Evolutionary conservation across 2,329 filamentous ascomycete genomes (phyloP).

Genomic region (Madurella mycetomatis): DNA sequence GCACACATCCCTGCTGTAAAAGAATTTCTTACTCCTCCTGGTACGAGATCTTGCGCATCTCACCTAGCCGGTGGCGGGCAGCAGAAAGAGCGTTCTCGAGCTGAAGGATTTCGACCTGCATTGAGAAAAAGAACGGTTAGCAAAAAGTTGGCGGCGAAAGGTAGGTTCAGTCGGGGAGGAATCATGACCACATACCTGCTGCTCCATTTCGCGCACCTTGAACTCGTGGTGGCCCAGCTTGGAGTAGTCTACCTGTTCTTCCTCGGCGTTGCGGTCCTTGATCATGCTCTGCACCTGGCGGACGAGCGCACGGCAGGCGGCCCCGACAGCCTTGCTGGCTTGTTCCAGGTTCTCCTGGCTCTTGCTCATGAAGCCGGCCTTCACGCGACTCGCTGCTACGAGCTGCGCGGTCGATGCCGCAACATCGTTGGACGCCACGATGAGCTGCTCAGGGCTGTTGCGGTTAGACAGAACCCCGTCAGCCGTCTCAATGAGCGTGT

Average conservation of each 20-base stretch:
- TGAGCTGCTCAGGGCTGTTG: slow-evolving; percentile 93
- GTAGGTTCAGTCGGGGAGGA: background rate
- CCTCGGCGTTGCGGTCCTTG: slow-evolving; percentile 74
- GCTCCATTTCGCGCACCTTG: slow-evolving; percentile 98
- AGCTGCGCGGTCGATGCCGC: slow-evolving; percentile 94
- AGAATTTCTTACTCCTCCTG: slow-evolving; percentile 61
- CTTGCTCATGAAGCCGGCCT: slow-evolving; percentile 97
- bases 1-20: background rate
- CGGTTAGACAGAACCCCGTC: slow-evolving; percentile 90
- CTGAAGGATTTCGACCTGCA: slow-evolving; percentile 91
- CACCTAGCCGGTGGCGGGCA: slow-evolving; percentile 78
- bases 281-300: slow-evolving; percentile 94
- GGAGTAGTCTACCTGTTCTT: slow-evolving; percentile 81
- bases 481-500: slow-evolving; percentile 94
- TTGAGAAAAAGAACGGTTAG: slow-evolving; percentile 22
- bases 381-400: slow-evolving; percentile 90
- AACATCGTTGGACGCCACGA: slow-evolving; percentile 95
- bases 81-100: slow-evolving; percentile 80
- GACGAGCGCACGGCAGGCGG: slow-evolving; percentile 81
- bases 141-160: background rate
- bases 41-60: slow-evolving; percentile 98
- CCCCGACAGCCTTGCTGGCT: slow-evolving; percentile 88
- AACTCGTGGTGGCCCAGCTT: slow-evolving; percentile 92
- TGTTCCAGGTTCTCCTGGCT: slow-evolving; percentile 87
- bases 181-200: slow-evolving; percentile 66